phyloP scores from a whole-genome alignment of 495 filamentous ascomycete species.

The Pseudevernia furfuracea region DNA sequence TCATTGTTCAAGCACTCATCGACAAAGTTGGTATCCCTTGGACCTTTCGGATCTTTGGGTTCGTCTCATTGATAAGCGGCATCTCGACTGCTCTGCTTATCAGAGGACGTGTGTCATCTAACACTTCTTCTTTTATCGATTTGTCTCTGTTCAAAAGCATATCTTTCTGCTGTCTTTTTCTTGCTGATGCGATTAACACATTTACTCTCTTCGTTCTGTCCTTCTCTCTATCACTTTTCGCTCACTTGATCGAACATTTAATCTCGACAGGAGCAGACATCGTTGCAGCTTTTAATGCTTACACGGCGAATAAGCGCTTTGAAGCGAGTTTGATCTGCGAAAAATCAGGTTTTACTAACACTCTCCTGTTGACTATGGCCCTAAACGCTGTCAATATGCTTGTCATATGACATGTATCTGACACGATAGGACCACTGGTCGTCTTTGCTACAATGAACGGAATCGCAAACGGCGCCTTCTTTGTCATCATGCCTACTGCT shows the following conservation, averaged over 20 bases:
- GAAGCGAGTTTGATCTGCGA: constrained; percentile 45
- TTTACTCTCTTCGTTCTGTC: constrained; percentile 55
- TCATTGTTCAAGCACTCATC: constrained; percentile 43
- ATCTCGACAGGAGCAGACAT: constrained; percentile 45
- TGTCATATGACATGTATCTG: constrained; percentile 50
- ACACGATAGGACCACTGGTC: constrained; percentile 42
- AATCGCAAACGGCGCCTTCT: constrained; percentile 50
- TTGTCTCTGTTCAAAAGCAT: constrained; percentile 35
- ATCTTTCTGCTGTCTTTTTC: constrained; percentile 46
- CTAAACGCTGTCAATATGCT: constrained; percentile 49
- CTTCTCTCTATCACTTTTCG: constrained; percentile 50
- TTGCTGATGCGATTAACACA: constrained; percentile 48
- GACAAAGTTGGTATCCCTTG: constrained; percentile 44
- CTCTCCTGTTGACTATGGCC: constrained; percentile 39
- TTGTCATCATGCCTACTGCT: constrained; percentile 53
- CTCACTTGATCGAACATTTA: constrained; percentile 38
- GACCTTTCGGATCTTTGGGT: constrained; percentile 47
- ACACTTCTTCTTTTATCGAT: constrained; percentile 42
- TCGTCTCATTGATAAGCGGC: constrained; percentile 41
- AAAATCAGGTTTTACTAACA: constrained; percentile 43
- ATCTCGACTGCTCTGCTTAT: constrained; percentile 51
- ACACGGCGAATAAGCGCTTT: constrained; percentile 44
- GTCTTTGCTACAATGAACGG: constrained; percentile 50
- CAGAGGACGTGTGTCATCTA: constrained; percentile 44
- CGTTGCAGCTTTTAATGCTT: constrained; percentile 50